Percentiles rank a stretch among this genome's conserved stretches.
These are phyloP conservation scores for Candida montana DNA, from an alignment of 805 yeast genomes.

Conservation along the genomic window DNA sequence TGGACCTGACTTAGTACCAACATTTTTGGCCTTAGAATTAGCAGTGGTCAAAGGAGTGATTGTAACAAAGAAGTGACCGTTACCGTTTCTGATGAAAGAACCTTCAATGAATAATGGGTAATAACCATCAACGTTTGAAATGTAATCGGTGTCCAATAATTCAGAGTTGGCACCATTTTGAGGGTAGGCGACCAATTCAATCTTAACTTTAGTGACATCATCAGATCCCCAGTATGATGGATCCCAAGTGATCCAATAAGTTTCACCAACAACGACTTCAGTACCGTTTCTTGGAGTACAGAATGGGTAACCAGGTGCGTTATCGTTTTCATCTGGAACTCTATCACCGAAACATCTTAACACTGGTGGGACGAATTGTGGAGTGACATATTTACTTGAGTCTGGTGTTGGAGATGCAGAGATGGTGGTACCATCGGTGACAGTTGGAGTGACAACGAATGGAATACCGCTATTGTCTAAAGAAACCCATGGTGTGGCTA, in stretches of 20 bases:
- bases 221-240: slow-evolving; percentile 38
- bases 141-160: slow-evolving; percentile 29
- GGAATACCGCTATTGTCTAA: slow-evolving; percentile 42
- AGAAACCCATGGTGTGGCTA: slow-evolving; percentile 39
- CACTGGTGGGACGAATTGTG: slow-evolving; percentile 39
- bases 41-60: slow-evolving; percentile 35
- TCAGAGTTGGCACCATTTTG: slow-evolving; percentile 27
- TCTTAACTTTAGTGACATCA: slow-evolving; percentile 30
- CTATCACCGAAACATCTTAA: slow-evolving; percentile 39
- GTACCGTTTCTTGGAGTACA: slow-evolving; percentile 37
- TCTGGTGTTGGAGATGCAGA: slow-evolving; percentile 41
- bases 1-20: slow-evolving; percentile 37
- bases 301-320: slow-evolving; percentile 34
- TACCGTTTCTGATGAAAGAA: slow-evolving; percentile 21
- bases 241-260: slow-evolving; percentile 46
- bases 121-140: slow-evolving; percentile 35
- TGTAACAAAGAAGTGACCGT: slow-evolving; percentile 33
- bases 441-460: slow-evolving; percentile 36
- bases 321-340: slow-evolving; percentile 26
- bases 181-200: slow-evolving; percentile 32
- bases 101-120: slow-evolving; percentile 32
- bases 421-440: slow-evolving; percentile 28
- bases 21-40: slow-evolving; percentile 30
- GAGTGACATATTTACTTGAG: slow-evolving; percentile 27
- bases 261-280: slow-evolving; percentile 41